A percentile compares a stretch with the other conserved stretches of the same genome.
Conservation (phyloP, 1,284 basidiomycete species). For the Naganishia albida region DNA sequence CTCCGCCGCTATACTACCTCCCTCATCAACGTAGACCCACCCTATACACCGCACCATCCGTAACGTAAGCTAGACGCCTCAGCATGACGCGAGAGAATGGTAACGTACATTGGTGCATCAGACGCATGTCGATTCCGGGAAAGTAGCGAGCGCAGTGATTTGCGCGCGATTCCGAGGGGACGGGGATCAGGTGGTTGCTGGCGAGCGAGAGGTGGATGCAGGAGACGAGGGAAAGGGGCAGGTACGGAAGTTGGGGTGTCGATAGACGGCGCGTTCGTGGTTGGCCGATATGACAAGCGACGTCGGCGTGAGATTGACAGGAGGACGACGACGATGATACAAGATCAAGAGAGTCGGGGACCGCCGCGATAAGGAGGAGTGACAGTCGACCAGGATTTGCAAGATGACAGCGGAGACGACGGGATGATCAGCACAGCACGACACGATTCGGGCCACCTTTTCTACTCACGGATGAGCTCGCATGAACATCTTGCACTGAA, state of each 20-base stretch:
- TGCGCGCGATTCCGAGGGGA: constrained; percentile 13
- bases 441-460: not conserved
- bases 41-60: not conserved
- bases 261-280: not conserved
- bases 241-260: no score
- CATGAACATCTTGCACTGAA: constrained; percentile 23
- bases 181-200: constrained; percentile 29
- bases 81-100: no score
- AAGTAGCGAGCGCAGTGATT: constrained; percentile 21
- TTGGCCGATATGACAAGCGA: not conserved
- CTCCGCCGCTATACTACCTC: constrained; percentile 30
- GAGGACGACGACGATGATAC: no score
- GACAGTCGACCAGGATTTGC: no score
- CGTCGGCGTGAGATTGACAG: no score
- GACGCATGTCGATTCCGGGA: constrained; percentile 28
- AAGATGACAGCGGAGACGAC: no score
- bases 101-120: constrained; percentile 25
- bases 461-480: constrained; percentile 22
- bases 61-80: no score
- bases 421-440: no score
- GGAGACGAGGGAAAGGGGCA: not conserved
- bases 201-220: no score
- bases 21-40: constrained; percentile 33
- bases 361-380: no score
- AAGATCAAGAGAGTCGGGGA: no score